These are phyloP conservation scores for Cryptococcus sp. DNA, from an alignment of 1,284 basidiomycete species.

Conservation along the genomic window DNA sequence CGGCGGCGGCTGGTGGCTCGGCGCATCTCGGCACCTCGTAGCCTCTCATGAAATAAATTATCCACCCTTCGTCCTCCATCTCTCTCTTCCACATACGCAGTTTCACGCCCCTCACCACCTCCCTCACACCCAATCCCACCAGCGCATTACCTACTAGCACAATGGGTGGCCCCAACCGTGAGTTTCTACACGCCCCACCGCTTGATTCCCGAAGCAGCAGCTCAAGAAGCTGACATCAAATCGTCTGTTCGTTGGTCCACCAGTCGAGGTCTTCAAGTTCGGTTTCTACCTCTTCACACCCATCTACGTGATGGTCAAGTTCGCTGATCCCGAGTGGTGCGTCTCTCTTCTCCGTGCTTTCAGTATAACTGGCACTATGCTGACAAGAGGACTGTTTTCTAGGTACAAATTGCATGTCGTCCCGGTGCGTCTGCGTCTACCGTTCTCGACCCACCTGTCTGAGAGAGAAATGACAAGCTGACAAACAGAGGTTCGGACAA, in stretches of 20 bases:
- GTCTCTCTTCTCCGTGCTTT: neutral
- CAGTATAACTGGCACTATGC: too few species aligned
- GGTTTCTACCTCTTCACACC: constrained; percentile 85
- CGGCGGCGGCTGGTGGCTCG: too few species aligned
- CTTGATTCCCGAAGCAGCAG: neutral
- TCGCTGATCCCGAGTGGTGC: constrained; percentile 84
- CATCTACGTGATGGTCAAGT: constrained; percentile 75
- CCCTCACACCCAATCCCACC: neutral
- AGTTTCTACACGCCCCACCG: neutral
- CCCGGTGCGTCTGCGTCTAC: neutral
- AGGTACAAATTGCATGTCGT: constrained; percentile 3
- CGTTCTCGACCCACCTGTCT: neutral
- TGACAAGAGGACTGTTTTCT: neutral
- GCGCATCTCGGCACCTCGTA: too few species aligned
- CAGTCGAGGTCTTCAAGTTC: constrained; percentile 81
- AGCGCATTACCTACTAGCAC: neutral
- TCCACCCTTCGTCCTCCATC: too few species aligned
- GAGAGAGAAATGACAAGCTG: constrained; percentile 7
- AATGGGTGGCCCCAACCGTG: constrained; percentile 27
- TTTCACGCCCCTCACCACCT: neutral
- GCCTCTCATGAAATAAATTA: too few species aligned
- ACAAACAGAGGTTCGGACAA: neutral
- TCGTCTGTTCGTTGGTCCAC: neutral
- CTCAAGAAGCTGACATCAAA: neutral
- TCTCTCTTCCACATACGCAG: too few species aligned